Base-by-base conservation (phyloP, 1,284 basidiomycete species). In the Pisolithus thermaeus region DNA sequence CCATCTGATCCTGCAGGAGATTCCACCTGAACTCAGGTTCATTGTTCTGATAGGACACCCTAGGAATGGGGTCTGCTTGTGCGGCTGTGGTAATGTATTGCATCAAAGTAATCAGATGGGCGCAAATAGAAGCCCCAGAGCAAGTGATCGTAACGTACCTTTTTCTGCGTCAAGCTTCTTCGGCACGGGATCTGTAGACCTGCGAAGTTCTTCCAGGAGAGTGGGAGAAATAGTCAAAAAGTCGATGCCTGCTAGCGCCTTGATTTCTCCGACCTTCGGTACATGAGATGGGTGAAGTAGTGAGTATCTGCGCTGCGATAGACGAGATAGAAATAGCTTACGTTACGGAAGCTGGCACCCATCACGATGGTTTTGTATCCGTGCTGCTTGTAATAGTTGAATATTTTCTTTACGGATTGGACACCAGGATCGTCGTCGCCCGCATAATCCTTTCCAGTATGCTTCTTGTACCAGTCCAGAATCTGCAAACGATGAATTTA, bases 381-480 rank as follows among this genome's bases (percentile, higher is more conserved):
- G 76, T 97, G 85, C 73, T 96, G 92, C 80, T 98, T 98, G 85
- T 97, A 98, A 80, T 97, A 98, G 79, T 92, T 91, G 85, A 88
- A 98, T 77, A 97, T 97, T 71, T 83, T 87, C 80, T 90, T 86
- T 55, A 98, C 96, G 23, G 92, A 95, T 68, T 87, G 75, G 60
- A 99, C 96, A 80, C 96, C 96, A 11, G 96, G 96, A 77, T 99
- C 96, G 46, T 85, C 81, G 53, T 91, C 88, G 54, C 90, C 90
- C 56, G 85, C 80, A 75, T 92, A 97, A 64, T 76, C 78, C 75
- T 87, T 83, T 54, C 90, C 90, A 58, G 85, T 90, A 62, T 73
- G 67, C 73, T 91, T 90, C 83, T 96, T 97, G 83, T 95, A 84
- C 92, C 92, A 96, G 75, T 95, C 92, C 62, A 95, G 87, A 64